These are phyloP conservation scores for Cyclanthera cordifolia DNA, from an alignment of 306 rosid species.

Conservation along the genomic window DNA sequence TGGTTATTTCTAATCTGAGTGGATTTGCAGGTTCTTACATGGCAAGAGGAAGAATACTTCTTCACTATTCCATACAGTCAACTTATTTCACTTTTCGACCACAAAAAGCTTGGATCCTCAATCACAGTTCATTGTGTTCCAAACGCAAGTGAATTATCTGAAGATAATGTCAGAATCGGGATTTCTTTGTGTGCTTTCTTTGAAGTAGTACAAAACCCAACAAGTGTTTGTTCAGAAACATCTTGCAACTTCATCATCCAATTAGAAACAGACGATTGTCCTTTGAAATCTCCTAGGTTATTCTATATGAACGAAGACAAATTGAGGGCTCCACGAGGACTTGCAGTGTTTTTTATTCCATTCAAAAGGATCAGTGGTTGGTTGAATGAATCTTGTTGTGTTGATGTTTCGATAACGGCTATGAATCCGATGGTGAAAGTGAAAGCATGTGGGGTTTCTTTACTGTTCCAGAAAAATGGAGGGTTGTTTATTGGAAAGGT, in stretches of 20 bases:
- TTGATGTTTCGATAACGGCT: background rate
- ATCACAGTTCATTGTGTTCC: background rate
- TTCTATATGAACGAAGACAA: background rate
- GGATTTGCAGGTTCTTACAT: background rate
- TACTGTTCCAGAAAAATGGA: background rate
- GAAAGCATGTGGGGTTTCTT: background rate
- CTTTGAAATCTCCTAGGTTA: background rate
- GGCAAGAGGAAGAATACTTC: background rate
- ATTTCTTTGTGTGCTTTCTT: background rate
- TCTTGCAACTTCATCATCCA: background rate
- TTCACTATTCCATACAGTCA: background rate
- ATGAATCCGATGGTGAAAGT: background rate
- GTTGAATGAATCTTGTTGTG: background rate
- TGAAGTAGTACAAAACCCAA: background rate
- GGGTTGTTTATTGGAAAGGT: background rate
- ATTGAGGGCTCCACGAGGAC: background rate
- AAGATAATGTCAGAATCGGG: constrained; percentile 9
- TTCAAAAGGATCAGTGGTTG: background rate
- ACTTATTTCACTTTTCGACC: background rate
- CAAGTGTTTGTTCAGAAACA: background rate
- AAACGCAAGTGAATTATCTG: background rate
- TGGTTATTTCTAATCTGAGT: background rate
- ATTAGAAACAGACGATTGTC: background rate
- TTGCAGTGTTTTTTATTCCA: background rate
- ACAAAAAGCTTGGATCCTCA: background rate